A percentile compares a stretch with the other conserved stretches of the same genome.
Conservation (phyloP, 176 grass and related monocot genomes). For the Triticum monococcum region DNA sequence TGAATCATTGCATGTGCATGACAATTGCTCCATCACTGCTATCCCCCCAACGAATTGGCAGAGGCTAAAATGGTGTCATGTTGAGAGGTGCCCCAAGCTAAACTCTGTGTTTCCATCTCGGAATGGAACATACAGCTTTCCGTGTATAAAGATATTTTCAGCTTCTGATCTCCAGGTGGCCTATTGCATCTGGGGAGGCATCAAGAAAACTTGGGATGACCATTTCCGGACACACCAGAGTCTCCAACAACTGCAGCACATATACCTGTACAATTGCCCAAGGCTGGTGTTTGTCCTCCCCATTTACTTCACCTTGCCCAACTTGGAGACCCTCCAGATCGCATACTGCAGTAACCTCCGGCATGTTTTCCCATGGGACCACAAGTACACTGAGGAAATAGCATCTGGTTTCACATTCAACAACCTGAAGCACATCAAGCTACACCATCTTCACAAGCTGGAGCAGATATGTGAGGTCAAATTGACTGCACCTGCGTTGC, state of each 20-base stretch:
- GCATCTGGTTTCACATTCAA: neutral
- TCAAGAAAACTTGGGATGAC: neutral
- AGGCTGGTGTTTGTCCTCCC: neutral
- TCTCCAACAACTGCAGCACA: neutral
- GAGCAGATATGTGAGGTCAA: conserved; percentile 7
- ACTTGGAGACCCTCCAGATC: neutral
- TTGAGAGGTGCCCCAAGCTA: conserved; percentile 15
- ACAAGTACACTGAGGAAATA: neutral
- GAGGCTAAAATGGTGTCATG: neutral
- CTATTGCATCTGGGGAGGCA: neutral
- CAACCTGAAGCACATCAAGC: neutral
- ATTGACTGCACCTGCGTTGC: neutral
- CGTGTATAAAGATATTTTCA: neutral
- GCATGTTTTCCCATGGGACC: neutral
- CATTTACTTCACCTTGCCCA: neutral
- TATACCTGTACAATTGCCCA: conserved; percentile 7
- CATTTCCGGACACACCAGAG: accelerated
- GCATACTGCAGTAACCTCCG: neutral
- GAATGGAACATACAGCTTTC: accelerated
- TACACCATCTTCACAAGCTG: neutral
- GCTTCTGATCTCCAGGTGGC: neutral
- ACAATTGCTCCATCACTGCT: neutral
- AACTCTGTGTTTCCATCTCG: neutral
- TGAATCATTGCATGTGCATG: neutral
- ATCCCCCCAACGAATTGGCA: accelerated